phyloP scores from a whole-genome alignment of 805 yeast genomes.

The Cyberlindnera suaveolens region DNA sequence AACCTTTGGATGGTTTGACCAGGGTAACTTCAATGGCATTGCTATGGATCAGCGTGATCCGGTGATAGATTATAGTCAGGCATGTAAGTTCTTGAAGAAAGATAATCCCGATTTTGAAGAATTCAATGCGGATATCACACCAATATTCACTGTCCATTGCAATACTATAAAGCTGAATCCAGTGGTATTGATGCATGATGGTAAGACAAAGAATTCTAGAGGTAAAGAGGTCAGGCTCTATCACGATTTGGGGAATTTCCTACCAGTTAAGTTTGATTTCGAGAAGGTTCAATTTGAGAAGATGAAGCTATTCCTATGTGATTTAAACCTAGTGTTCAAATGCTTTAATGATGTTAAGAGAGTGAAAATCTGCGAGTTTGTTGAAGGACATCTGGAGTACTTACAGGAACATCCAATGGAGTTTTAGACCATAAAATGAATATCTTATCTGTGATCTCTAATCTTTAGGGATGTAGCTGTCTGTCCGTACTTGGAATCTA shows the following conservation, averaged over 20 bases:
- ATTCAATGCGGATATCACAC: slow-evolving; percentile 10
- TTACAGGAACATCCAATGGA: slow-evolving; percentile 24
- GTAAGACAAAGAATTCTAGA: slow-evolving; percentile 12
- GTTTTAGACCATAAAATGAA: neutral
- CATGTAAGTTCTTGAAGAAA: neutral
- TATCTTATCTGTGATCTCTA: neutral
- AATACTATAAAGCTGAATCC: slow-evolving; percentile 33
- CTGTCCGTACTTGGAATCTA: neutral
- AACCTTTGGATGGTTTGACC: slow-evolving; percentile 24
- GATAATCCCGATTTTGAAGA: slow-evolving; percentile 6
- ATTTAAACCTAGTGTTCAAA: slow-evolving; percentile 37
- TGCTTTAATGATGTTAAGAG: slow-evolving; percentile 34
- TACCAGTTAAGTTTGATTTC: slow-evolving; percentile 39
- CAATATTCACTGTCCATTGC: slow-evolving; percentile 32
- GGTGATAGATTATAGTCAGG: slow-evolving; percentile 41
- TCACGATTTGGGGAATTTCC: slow-evolving; percentile 15
- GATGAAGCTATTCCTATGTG: slow-evolving; percentile 50
- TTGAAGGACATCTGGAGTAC: slow-evolving; percentile 37
- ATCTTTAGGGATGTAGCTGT: neutral
- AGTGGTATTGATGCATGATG: slow-evolving; percentile 18
- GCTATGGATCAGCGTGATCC: slow-evolving; percentile 79
- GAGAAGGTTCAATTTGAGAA: slow-evolving; percentile 50
- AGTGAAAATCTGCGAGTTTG: slow-evolving; percentile 41
- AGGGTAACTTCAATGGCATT: slow-evolving; percentile 51
- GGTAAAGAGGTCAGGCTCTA: slow-evolving; percentile 21